A percentile compares a stretch with the other conserved stretches of the same genome.
Conservation (phyloP, 164 flowering plant species). For the Aristolochia californica region DNA sequence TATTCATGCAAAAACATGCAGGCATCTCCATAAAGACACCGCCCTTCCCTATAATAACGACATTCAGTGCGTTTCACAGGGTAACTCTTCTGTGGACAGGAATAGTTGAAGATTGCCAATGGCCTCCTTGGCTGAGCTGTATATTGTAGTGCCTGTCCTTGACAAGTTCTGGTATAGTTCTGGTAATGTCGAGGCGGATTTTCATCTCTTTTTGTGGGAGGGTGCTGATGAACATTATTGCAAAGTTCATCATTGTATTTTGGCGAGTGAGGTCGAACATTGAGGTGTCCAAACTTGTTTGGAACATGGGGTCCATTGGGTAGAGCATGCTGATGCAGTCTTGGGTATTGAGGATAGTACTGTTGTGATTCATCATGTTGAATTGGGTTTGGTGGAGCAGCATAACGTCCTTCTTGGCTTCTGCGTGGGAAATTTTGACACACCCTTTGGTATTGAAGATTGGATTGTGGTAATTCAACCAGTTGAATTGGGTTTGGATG, state of each 20-base stretch:
- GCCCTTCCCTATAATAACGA: conserved; percentile 34
- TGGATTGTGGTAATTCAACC: too few relatives aligned
- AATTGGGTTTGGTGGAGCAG: too few relatives aligned
- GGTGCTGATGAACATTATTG: not conserved
- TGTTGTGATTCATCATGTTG: too few relatives aligned
- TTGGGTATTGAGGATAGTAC: too few relatives aligned
- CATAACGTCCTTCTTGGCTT: too few relatives aligned
- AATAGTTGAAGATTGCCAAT: conserved; percentile 12
- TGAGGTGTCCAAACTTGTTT: too few relatives aligned
- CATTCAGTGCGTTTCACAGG: conserved; percentile 18
- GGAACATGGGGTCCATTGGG: too few relatives aligned
- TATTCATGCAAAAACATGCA: conserved; percentile 54
- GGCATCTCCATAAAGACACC: conserved; percentile 48
- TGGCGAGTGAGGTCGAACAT: not conserved
- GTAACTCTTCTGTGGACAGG: conserved; percentile 3
- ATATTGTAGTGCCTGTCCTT: not conserved
- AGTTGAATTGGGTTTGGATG: too few relatives aligned
- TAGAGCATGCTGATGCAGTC: too few relatives aligned
- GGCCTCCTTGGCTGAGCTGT: conserved; percentile 10
- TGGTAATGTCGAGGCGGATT: not conserved
- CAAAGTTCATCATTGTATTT: not conserved
- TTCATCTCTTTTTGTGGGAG: not conserved
- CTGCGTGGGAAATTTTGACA: too few relatives aligned
- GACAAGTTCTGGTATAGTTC: conserved; percentile 1
- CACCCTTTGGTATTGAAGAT: too few relatives aligned